Evolutionary conservation across 805 yeast genomes (phyloP).

Genomic region (Yamadazyma akitaensis): DNA sequence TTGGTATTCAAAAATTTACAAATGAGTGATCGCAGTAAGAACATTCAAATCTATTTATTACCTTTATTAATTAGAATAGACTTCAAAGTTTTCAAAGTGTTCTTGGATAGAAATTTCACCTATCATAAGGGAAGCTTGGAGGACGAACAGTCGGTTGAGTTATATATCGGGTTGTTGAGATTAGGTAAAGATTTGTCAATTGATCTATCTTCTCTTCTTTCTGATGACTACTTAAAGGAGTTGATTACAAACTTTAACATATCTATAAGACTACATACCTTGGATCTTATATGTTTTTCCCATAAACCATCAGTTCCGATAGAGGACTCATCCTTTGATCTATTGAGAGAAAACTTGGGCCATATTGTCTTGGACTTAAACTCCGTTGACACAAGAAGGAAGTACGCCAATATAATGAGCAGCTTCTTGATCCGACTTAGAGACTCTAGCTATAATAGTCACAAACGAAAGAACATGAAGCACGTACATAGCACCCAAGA

Average conservation of each 20-base stretch:
- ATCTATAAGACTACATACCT: constrained; percentile 3
- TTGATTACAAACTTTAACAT: constrained; percentile 3
- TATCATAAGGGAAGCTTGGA: background rate
- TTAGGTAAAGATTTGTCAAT: constrained; percentile 58
- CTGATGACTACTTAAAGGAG: constrained; percentile 30
- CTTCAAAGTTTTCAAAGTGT: constrained; percentile 36
- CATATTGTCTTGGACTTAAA: constrained; percentile 6
- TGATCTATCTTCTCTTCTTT: constrained; percentile 26
- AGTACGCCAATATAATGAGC: constrained; percentile 57
- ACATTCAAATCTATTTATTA: constrained; percentile 56
- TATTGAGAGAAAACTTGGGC: constrained; percentile 34
- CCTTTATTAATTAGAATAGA: constrained; percentile 61
- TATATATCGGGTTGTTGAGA: constrained; percentile 53
- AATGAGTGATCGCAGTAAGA: constrained; percentile 32
- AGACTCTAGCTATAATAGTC: constrained; percentile 58
- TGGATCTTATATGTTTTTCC: constrained; percentile 7
- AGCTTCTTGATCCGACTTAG: constrained; percentile 62
- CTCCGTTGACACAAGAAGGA: constrained; percentile 54
- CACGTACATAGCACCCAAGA: constrained; percentile 5
- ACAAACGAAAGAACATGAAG: constrained; percentile 23
- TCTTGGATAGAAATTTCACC: constrained; percentile 24
- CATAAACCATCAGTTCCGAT: constrained; percentile 47
- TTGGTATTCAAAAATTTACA: constrained; percentile 34
- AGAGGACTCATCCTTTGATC: constrained; percentile 39
- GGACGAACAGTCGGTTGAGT: constrained; percentile 22